Conservation (phyloP, 2,329 filamentous ascomycete species). For the Fusarium haematococcum region DNA sequence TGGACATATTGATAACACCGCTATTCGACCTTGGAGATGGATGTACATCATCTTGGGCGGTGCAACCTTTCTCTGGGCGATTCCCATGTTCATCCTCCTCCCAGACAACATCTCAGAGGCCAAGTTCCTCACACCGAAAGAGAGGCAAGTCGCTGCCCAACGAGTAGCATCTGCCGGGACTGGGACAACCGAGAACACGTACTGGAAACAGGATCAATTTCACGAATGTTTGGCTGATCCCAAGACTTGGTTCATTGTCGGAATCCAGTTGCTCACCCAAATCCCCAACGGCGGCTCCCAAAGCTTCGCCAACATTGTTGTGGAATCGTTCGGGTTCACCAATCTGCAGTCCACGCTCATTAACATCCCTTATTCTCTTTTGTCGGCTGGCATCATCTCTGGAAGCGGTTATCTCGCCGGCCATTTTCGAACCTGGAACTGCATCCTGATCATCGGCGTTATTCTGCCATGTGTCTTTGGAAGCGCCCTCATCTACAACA, state of each 20-base stretch:
- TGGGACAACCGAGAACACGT: conserved; percentile 60
- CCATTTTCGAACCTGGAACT: conserved; percentile 62
- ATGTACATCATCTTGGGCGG: conserved; percentile 68
- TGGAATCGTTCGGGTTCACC: conserved; percentile 67
- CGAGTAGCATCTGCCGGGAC: conserved; percentile 63
- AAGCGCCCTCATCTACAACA: conserved; percentile 64
- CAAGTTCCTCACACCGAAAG: conserved; percentile 65
- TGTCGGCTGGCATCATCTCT: conserved; percentile 61
- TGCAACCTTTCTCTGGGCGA: conserved; percentile 63
- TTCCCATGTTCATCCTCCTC: conserved; percentile 60
- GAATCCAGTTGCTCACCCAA: conserved; percentile 64
- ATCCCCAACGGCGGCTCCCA: conserved; percentile 73
- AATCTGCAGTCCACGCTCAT: conserved; percentile 66
- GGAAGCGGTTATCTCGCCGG: conserved; percentile 64
- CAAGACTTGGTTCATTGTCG: conserved; percentile 70
- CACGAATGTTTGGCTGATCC: conserved; percentile 66
- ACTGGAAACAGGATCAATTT: conserved; percentile 64
- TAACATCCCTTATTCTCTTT: conserved; percentile 69
- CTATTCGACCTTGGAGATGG: conserved; percentile 65
- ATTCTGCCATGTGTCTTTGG: conserved; percentile 65
- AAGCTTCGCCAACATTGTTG: conserved; percentile 68
- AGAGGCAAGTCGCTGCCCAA: conserved; percentile 61
- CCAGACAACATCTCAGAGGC: conserved; percentile 67
- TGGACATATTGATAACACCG: conserved; percentile 60
- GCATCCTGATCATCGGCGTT: conserved; percentile 62